A percentile compares a stretch with the other conserved stretches of the same genome.
Conservation (phyloP, 2,329 filamentous ascomycete species). For the Cladophialophora carrionii region DNA sequence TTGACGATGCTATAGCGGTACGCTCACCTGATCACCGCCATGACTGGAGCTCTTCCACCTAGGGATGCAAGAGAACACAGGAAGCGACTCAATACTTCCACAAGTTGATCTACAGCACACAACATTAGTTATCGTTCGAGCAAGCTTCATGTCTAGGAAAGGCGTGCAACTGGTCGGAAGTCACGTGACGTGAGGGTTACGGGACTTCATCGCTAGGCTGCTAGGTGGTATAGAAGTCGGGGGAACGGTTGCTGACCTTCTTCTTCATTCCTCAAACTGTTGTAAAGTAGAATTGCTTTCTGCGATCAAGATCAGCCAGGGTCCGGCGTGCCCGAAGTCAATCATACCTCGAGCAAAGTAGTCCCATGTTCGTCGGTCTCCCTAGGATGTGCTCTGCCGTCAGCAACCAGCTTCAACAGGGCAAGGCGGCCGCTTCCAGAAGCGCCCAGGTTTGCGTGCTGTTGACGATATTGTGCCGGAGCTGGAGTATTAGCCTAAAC, state of each 20-base stretch:
- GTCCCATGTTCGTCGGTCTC: background rate
- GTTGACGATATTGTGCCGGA: background rate
- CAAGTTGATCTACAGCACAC: background rate
- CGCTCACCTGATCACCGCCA: background rate
- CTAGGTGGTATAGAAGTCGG: background rate
- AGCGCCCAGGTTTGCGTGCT: background rate
- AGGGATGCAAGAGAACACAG: background rate
- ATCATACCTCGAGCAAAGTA: slow-evolving; percentile 3
- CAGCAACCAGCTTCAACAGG: slow-evolving; percentile 7
- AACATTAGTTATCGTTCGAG: background rate
- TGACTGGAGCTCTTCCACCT: background rate
- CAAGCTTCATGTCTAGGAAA: background rate
- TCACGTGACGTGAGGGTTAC: background rate
- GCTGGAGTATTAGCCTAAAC: background rate
- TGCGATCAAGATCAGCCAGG: background rate
- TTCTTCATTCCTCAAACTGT: background rate
- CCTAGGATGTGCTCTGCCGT: slow-evolving; percentile 9
- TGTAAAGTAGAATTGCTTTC: background rate
- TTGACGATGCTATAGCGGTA: background rate
- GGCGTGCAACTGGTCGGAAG: background rate
- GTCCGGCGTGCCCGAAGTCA: background rate
- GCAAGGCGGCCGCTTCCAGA: background rate
- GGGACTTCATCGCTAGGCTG: background rate
- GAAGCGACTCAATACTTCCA: background rate
- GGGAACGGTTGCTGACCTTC: background rate